These are phyloP conservation scores for Polyplosphaeria fusca DNA, from an alignment of 495 filamentous ascomycete genomes.

Conservation along the genomic window DNA sequence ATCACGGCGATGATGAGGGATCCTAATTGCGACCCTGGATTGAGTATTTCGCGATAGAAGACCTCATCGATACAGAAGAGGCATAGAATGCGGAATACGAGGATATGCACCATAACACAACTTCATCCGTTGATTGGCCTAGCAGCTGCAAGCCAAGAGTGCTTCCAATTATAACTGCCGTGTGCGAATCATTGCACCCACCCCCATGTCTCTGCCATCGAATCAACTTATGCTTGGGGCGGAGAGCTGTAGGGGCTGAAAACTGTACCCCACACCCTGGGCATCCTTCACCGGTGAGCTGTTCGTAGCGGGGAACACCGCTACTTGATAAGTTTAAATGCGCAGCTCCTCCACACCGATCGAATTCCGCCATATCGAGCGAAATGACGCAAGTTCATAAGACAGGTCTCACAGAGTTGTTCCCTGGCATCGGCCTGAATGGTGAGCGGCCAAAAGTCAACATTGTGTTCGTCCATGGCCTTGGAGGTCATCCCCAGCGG, in stretches of 20 bases:
- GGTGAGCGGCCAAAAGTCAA: slow-evolving; percentile 13
- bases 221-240: not conserved
- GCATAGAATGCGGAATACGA: slow-evolving; percentile 14
- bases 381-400: not conserved
- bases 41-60: no score
- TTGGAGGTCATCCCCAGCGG: slow-evolving; percentile 6
- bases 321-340: not conserved
- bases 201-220: not conserved
- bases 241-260: slow-evolving; percentile 5
- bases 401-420: not conserved
- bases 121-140: not conserved
- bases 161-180: not conserved
- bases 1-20: no score
- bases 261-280: not conserved
- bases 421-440: not conserved
- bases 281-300: slow-evolving; percentile 1
- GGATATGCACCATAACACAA: not conserved
- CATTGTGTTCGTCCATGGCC: slow-evolving; percentile 24
- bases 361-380: no score
- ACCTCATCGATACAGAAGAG: slow-evolving; percentile 4
- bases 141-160: not conserved
- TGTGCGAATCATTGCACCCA: not conserved
- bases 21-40: no score
- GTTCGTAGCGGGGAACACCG: not conserved
- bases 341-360: not conserved